Conservation (phyloP, 176 grass and related monocot species). For the Oryza nivara region DNA sequence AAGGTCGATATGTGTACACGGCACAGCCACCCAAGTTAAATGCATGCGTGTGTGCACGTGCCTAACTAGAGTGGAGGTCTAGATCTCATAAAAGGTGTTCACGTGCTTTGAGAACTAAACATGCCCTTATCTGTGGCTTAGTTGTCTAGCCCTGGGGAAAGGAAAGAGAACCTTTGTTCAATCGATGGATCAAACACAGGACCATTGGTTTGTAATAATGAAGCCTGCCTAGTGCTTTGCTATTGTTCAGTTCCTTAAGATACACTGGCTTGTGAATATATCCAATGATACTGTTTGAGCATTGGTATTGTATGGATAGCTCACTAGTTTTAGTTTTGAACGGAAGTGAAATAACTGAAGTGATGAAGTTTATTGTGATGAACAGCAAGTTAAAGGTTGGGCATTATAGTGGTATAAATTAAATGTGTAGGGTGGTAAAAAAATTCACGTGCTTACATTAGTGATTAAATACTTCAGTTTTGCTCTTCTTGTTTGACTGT, state of each 20-base stretch:
- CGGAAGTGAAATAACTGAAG: slow-evolving; percentile 17
- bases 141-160: not conserved
- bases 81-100: not conserved
- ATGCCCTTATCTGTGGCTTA: not conserved
- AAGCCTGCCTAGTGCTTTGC: not conserved
- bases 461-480: slow-evolving; percentile 20
- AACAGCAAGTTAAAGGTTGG: not conserved
- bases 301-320: not conserved
- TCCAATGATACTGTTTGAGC: not conserved
- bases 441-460: slow-evolving; percentile 18
- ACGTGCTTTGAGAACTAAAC: not conserved
- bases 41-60: not conserved
- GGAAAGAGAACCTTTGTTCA: not conserved
- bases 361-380: not conserved
- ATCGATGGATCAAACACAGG: not conserved
- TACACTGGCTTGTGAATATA: not conserved
- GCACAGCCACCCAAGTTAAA: not conserved
- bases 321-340: slow-evolving; percentile 24
- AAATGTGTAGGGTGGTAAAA: slow-evolving; percentile 17
- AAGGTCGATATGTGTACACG: not conserved
- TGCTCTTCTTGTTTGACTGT: not conserved
- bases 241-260: not conserved
- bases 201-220: not conserved
- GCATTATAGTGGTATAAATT: not conserved
- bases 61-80: not conserved